Percentiles rank a stretch among this genome's conserved stretches.
phyloP scores from a whole-genome alignment of 768 basidiomycete genomes.

The Pholiota conissans region DNA sequence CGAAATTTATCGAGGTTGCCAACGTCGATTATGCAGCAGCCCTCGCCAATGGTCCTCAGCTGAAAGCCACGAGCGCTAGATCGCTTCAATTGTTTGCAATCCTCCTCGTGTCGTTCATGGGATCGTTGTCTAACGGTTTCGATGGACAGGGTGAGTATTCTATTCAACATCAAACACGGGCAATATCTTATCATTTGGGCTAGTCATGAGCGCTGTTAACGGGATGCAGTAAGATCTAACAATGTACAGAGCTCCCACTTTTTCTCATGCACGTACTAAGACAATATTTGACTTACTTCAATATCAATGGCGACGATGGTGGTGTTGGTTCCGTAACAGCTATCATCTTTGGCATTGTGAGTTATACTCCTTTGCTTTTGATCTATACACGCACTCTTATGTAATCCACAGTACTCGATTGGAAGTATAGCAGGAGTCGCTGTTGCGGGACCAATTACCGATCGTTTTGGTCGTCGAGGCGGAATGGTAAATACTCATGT shows the following conservation, averaged over 20 bases:
- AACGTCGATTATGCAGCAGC: conserved; percentile 47
- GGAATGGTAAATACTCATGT: conserved; percentile 35
- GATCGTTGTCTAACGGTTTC: conserved; percentile 46
- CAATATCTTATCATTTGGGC: not conserved
- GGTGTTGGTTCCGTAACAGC: conserved; percentile 44
- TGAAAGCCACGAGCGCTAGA: conserved; percentile 35
- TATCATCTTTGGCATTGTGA: conserved; percentile 46
- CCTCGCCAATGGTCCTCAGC: conserved; percentile 41
- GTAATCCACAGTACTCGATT: conserved; percentile 36
- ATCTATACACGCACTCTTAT: conserved; percentile 1
- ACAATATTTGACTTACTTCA: conserved; percentile 42
- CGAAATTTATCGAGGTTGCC: conserved; percentile 26
- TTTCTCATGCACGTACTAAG: too few species aligned
- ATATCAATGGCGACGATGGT: conserved; percentile 38
- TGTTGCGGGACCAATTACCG: conserved; percentile 41
- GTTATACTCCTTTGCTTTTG: conserved; percentile 2
- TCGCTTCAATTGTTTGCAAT: conserved; percentile 44
- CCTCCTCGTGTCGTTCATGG: conserved; percentile 44
- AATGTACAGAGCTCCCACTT: not conserved
- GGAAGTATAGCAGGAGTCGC: conserved; percentile 40
- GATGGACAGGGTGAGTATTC: conserved; percentile 40
- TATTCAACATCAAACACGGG: too few species aligned
- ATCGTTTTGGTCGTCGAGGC: conserved; percentile 42
- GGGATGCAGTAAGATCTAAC: conserved; percentile 40
- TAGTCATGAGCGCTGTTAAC: conserved; percentile 49